These are phyloP conservation scores for Apophysomyces ossiformis DNA, from an alignment of 371 early-diverging fungal genomes.

Conservation along the genomic window DNA sequence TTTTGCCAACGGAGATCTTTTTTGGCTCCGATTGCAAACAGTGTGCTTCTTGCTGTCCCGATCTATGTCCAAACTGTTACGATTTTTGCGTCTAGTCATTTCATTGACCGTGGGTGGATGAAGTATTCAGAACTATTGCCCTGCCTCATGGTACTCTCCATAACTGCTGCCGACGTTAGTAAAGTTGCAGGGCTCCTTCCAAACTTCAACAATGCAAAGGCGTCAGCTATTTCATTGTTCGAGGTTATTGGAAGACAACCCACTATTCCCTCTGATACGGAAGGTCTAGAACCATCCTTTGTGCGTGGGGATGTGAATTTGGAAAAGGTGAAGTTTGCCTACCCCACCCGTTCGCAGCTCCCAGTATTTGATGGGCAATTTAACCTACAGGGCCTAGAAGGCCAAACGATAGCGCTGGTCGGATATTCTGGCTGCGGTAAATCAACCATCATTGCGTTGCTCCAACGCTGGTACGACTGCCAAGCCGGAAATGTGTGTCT, in stretches of 20 bases:
- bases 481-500: constrained; percentile 55
- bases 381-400: constrained; percentile 70
- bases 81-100: constrained; percentile 55
- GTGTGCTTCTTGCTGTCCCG: constrained; percentile 57
- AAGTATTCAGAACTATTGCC: constrained; percentile 49
- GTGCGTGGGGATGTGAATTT: constrained; percentile 35
- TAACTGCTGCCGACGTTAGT: constrained; percentile 63
- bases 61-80: constrained; percentile 61
- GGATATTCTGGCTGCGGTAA: constrained; percentile 91
- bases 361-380: constrained; percentile 77
- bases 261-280: constrained; percentile 54
- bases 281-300: constrained; percentile 40
- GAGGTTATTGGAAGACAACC: constrained; percentile 66
- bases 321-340: constrained; percentile 65
- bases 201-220: constrained; percentile 69
- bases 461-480: constrained; percentile 85
- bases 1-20: constrained; percentile 56
- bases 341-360: constrained; percentile 83
- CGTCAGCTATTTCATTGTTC: constrained; percentile 72
- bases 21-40: constrained; percentile 62
- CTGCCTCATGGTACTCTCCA: constrained; percentile 69
- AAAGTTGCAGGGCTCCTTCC: constrained; percentile 51
- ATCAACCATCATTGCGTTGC: constrained; percentile 73
- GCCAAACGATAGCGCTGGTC: constrained; percentile 85
- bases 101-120: constrained; percentile 40